Conservation (phyloP, 2,329 filamentous ascomycete species). For the Stagonosporopsis rhizophila region DNA sequence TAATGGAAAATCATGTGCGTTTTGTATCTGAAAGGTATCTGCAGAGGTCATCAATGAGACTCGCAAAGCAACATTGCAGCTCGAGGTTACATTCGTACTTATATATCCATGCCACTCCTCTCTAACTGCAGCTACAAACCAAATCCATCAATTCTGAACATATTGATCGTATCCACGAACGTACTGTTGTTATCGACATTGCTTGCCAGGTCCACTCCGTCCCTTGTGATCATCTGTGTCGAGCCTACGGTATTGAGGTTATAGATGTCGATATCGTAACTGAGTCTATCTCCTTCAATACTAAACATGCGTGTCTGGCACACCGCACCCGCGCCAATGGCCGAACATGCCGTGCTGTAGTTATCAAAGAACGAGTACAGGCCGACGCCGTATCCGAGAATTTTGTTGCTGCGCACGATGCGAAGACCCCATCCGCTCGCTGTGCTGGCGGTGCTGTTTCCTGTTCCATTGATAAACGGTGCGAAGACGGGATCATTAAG, state of each 20-base stretch:
- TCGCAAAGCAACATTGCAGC: background rate
- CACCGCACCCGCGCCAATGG: conserved; percentile 34
- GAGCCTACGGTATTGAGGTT: conserved; percentile 57
- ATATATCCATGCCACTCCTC: background rate
- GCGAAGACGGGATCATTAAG: conserved; percentile 74
- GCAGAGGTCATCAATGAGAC: too few species aligned
- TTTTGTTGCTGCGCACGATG: conserved; percentile 62
- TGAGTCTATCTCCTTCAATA: conserved; percentile 50
- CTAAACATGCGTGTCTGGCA: conserved; percentile 61
- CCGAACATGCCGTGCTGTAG: conserved; percentile 56
- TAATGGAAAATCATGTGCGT: too few species aligned
- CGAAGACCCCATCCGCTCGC: conserved; percentile 69
- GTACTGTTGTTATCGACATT: conserved; percentile 58
- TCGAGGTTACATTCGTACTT: background rate
- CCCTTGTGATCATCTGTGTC: conserved; percentile 55
- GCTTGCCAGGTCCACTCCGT: conserved; percentile 53
- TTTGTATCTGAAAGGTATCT: too few species aligned
- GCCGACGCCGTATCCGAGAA: conserved; percentile 69
- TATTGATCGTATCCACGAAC: conserved; percentile 49
- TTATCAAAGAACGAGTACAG: conserved; percentile 74
- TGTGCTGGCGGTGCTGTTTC: conserved; percentile 35
- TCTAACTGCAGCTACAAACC: conserved; percentile 5
- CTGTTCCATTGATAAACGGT: conserved; percentile 58
- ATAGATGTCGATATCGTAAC: conserved; percentile 52
- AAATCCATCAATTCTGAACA: conserved; percentile 35